Conservation (phyloP, 1,139 yeast species). For the Saccharomycopsis hybrid region DNA sequence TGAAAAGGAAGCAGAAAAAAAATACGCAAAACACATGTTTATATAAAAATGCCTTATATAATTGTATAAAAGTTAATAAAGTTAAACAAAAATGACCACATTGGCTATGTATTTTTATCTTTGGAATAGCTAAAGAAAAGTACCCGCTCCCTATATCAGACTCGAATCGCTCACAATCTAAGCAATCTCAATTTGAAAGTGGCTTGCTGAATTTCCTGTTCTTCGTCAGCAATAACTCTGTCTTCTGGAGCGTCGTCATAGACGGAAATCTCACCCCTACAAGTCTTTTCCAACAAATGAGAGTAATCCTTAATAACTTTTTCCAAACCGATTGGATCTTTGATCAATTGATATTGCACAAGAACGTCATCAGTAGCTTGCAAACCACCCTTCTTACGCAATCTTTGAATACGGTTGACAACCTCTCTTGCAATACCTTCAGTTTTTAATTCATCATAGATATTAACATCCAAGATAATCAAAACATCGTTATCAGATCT, state of each 20-base stretch:
- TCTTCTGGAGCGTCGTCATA: constrained; percentile 34
- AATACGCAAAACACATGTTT: no score
- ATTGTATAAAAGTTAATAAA: no score
- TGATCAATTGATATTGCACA: constrained; percentile 68
- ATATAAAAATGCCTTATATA: no score
- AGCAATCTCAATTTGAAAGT: constrained; percentile 58
- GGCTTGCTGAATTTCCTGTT: constrained; percentile 83
- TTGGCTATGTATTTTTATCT: no score
- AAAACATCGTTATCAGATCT: constrained; percentile 86
- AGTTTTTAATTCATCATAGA: constrained; percentile 80
- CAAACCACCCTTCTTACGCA: constrained; percentile 93
- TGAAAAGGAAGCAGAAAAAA: no score
- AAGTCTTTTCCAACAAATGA: constrained; percentile 67
- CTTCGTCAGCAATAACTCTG: constrained; percentile 76
- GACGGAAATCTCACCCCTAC: constrained; percentile 54
- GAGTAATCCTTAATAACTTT: constrained; percentile 58
- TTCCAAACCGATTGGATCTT: constrained; percentile 67
- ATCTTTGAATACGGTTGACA: constrained; percentile 93
- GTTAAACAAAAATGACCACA: no score
- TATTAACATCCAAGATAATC: constrained; percentile 79
- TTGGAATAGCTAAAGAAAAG: no score
- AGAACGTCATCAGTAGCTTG: constrained; percentile 92
- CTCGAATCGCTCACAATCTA: constrained; percentile 10
- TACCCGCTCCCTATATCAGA: no score
- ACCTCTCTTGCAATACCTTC: constrained; percentile 97